These are phyloP conservation scores for Diutina scorzettiae DNA, from an alignment of 1,139 yeast genomes.

Conservation along the genomic window DNA sequence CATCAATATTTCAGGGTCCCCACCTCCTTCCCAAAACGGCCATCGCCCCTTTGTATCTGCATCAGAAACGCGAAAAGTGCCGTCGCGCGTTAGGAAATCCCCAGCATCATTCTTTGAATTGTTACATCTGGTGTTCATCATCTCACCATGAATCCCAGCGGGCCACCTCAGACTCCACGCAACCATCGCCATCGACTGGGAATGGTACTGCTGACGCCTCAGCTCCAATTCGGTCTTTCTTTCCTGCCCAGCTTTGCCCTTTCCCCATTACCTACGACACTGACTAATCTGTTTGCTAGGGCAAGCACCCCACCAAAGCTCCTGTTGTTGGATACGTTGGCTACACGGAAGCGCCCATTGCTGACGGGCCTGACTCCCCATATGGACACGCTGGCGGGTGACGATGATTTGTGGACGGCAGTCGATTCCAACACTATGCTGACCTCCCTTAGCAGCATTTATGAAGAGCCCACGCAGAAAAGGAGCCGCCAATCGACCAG, in stretches of 20 bases:
- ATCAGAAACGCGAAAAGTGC: no score
- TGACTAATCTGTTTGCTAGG: background rate
- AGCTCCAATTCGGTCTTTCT: slow-evolving; percentile 3
- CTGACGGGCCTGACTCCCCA: slow-evolving; percentile 4
- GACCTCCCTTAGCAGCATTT: background rate
- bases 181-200: background rate
- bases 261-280: background rate
- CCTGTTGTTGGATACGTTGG: slow-evolving; percentile 5
- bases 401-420: slow-evolving; percentile 3
- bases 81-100: no score
- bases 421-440: background rate
- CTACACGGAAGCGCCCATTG: background rate
- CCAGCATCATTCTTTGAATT: no score
- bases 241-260: slow-evolving; percentile 2
- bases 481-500: background rate
- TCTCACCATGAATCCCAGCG: background rate
- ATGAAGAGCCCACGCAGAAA: slow-evolving; percentile 1
- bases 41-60: no score
- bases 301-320: background rate
- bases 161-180: slow-evolving; percentile 5
- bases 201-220: slow-evolving; percentile 6
- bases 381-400: background rate
- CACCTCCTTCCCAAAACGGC: no score
- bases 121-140: background rate
- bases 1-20: no score